A percentile compares a stretch with the other conserved stretches of the same genome.
Evolutionary conservation across 2,329 filamentous ascomycete genomes (phyloP).

Genomic region (Arthrocladium fulminans): DNA sequence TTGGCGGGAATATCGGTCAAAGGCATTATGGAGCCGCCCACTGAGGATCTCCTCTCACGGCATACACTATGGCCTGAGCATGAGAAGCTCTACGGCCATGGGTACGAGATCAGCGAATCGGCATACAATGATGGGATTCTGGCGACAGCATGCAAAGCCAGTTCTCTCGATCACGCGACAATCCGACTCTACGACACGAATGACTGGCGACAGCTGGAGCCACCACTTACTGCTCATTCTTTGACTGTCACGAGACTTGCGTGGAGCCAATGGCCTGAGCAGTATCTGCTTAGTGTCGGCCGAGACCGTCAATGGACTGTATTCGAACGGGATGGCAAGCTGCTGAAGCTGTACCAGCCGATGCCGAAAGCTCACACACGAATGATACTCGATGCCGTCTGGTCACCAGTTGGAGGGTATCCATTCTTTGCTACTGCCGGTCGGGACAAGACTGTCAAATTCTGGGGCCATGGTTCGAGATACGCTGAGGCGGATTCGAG

Average conservation of each 20-base stretch:
- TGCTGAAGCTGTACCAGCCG: slow-evolving; percentile 52
- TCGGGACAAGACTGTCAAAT: slow-evolving; percentile 72
- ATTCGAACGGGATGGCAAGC: slow-evolving; percentile 43
- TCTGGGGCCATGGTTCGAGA: slow-evolving; percentile 47
- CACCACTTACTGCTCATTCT: slow-evolving; percentile 73
- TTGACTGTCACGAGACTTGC: slow-evolving; percentile 75
- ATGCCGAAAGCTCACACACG: slow-evolving; percentile 80
- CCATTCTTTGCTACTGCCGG: slow-evolving; percentile 74
- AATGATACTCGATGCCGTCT: slow-evolving; percentile 85
- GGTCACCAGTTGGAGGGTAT: slow-evolving; percentile 51
- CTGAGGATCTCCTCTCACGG: slow-evolving; percentile 81
- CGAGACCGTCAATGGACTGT: slow-evolving; percentile 86
- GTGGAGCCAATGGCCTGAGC: slow-evolving; percentile 63
- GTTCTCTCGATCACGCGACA: slow-evolving; percentile 86
- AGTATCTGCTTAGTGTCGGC: slow-evolving; percentile 74
- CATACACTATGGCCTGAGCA: slow-evolving; percentile 92
- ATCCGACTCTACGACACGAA: slow-evolving; percentile 82
- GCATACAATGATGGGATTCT: slow-evolving; percentile 66
- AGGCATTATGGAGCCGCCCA: slow-evolving; percentile 63
- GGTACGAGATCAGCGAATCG: slow-evolving; percentile 88
- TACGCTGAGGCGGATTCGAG: slow-evolving; percentile 23
- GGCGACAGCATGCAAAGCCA: slow-evolving; percentile 88
- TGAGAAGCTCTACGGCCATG: slow-evolving; percentile 96
- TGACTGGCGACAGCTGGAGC: slow-evolving; percentile 76
- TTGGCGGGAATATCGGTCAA: slow-evolving; percentile 39